Evolutionary conservation across 129 eudicot genomes (phyloP).

Genomic region (Flaveria linearis): DNA sequence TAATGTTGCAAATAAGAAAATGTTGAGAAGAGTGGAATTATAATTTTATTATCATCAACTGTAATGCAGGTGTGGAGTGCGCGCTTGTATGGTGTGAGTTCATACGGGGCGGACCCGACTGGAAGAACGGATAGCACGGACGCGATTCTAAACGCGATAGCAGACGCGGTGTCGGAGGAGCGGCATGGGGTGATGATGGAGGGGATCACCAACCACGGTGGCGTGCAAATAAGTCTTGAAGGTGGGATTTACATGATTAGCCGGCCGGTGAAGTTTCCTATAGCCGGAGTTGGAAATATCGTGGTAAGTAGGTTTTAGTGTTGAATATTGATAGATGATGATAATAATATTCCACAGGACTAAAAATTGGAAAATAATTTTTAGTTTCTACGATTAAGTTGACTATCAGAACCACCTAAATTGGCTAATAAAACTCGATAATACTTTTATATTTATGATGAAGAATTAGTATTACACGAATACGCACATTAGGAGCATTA

Average conservation of each 20-base stretch:
- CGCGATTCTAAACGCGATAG: slow-evolving; percentile 57
- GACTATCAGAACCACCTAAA: slow-evolving; percentile 11
- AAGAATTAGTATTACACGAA: too few relatives aligned
- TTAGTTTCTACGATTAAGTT: neutral
- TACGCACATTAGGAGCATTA: too few relatives aligned
- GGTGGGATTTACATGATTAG: slow-evolving; percentile 79
- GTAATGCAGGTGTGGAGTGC: slow-evolving; percentile 37
- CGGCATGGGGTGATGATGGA: slow-evolving; percentile 52
- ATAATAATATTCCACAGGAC: slow-evolving; percentile 18
- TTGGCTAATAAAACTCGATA: too few relatives aligned
- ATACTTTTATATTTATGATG: too few relatives aligned
- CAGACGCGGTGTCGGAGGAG: slow-evolving; percentile 62
- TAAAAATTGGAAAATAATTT: neutral
- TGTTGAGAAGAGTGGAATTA: too few relatives aligned
- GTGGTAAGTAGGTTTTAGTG: slow-evolving; percentile 48
- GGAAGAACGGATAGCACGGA: slow-evolving; percentile 84
- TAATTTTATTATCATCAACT: too few relatives aligned
- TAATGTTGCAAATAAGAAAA: neutral
- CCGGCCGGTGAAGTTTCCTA: slow-evolving; percentile 69
- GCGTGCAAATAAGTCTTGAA: slow-evolving; percentile 65
- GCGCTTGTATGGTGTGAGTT: slow-evolving; percentile 55
- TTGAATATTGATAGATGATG: neutral
- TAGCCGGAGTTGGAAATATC: slow-evolving; percentile 64
- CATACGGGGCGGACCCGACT: slow-evolving; percentile 94
- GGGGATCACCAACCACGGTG: slow-evolving; percentile 85